These are phyloP conservation scores for Penstemon davidsonii DNA, from an alignment of 257 asterid genomes.

Conservation along the genomic window DNA sequence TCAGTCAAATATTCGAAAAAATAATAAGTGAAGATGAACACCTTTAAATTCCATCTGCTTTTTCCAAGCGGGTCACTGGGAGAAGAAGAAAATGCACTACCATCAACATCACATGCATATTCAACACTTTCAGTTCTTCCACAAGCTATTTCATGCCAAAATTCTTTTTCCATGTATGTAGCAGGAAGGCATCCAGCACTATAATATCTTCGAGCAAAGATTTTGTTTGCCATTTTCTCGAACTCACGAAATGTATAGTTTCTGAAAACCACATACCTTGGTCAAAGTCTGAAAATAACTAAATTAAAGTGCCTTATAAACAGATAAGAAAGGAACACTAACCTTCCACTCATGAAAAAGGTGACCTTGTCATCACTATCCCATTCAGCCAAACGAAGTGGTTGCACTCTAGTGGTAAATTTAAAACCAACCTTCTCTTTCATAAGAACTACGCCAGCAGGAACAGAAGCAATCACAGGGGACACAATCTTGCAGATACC, in stretches of 20 bases:
- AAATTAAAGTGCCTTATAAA: constrained; percentile 15
- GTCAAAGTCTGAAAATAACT: constrained; percentile 35
- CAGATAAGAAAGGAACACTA: constrained; percentile 25
- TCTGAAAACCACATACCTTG: constrained; percentile 50
- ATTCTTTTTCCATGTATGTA: constrained; percentile 86
- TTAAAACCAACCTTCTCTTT: constrained; percentile 87
- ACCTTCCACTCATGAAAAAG: constrained; percentile 97
- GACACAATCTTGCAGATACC: constrained; percentile 97
- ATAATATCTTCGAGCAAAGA: constrained; percentile 81
- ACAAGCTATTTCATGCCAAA: constrained; percentile 96
- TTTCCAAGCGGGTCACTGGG: constrained; percentile 78
- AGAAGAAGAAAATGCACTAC: constrained; percentile 97
- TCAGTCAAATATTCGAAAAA: constrained; percentile 2
- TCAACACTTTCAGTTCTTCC: constrained; percentile 98
- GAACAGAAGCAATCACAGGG: constrained; percentile 88
- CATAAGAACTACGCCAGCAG: constrained; percentile 93
- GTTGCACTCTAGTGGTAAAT: constrained; percentile 97
- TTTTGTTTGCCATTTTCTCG: constrained; percentile 99
- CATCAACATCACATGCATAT: constrained; percentile 99
- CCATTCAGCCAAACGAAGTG: constrained; percentile 98
- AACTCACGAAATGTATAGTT: constrained; percentile 92
- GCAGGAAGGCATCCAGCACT: constrained; percentile 94
- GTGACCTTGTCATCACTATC: constrained; percentile 85
- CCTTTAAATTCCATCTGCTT: constrained; percentile 99
- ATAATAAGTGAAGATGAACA: constrained; percentile 34